Conservation (phyloP, 305 asterid species). For the Fraxinus sp. region DNA sequence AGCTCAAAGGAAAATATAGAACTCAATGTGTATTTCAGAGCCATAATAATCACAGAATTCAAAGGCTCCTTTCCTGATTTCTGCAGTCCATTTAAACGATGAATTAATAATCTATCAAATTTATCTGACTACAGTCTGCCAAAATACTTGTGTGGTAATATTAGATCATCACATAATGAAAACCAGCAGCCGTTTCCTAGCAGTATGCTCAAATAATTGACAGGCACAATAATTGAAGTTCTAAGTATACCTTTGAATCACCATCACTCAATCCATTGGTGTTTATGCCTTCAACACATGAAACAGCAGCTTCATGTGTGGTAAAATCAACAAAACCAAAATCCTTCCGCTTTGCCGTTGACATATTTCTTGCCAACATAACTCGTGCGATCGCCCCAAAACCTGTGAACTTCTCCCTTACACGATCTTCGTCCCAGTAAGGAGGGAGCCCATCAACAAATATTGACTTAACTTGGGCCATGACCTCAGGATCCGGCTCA, state of each 20-base stretch:
- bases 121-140: neutral
- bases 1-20: neutral
- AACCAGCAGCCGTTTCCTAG: neutral
- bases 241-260: constrained; percentile 44
- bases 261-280: constrained; percentile 52
- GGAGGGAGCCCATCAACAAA: constrained; percentile 70
- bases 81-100: neutral
- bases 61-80: neutral
- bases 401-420: constrained; percentile 41
- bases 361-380: constrained; percentile 55
- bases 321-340: constrained; percentile 63
- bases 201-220: constrained; percentile 9
- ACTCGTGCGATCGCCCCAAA: constrained; percentile 53
- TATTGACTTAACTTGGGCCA: constrained; percentile 69
- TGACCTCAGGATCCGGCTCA: constrained; percentile 66
- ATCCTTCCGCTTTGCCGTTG: constrained; percentile 66
- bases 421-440: constrained; percentile 60
- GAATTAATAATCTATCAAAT: neutral
- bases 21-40: neutral
- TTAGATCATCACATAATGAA: constrained; percentile 12
- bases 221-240: constrained; percentile 12
- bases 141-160: constrained; percentile 3
- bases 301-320: constrained; percentile 61
- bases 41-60: neutral
- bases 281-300: constrained; percentile 54